A percentile compares a stretch with the other conserved stretches of the same genome.
Conservation (phyloP, 2,329 filamentous ascomycete genomes). For the Paecilomyces variotii region DNA sequence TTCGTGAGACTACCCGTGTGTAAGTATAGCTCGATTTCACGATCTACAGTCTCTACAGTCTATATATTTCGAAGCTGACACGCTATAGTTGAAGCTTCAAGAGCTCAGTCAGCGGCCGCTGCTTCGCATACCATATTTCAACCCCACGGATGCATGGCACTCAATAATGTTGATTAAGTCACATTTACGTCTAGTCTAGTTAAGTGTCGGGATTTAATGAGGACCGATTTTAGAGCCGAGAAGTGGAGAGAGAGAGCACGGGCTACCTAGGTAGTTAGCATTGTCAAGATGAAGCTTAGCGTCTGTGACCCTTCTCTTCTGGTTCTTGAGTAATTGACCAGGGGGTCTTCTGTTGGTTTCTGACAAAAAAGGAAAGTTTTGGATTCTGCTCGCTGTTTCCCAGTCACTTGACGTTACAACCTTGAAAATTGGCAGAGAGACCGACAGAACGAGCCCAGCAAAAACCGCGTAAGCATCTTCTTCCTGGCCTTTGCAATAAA, state of each 20-base stretch:
- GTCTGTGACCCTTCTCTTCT: background rate
- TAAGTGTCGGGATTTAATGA: background rate
- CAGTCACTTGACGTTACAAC: background rate
- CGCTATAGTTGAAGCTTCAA: background rate
- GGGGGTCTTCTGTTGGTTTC: background rate
- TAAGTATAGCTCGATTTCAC: too few species aligned
- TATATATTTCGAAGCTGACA: background rate
- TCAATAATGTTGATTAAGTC: background rate
- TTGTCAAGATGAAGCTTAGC: background rate
- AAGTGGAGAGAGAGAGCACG: background rate
- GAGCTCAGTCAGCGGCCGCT: background rate
- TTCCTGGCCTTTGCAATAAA: background rate
- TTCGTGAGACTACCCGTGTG: too few species aligned
- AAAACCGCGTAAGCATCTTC: background rate
- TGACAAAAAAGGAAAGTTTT: background rate
- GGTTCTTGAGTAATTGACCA: background rate
- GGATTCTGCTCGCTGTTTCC: background rate
- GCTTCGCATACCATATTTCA: background rate
- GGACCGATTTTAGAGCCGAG: background rate
- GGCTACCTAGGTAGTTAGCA: background rate
- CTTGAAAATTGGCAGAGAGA: background rate
- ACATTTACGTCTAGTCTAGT: background rate
- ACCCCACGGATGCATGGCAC: background rate
- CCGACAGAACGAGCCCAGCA: background rate
- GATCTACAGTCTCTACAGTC: too few species aligned